Evolutionary conservation across 768 basidiomycete genomes (phyloP), one percentile per base, ranked within the genome.

Genomic region (Inosperma sp.): DNA sequence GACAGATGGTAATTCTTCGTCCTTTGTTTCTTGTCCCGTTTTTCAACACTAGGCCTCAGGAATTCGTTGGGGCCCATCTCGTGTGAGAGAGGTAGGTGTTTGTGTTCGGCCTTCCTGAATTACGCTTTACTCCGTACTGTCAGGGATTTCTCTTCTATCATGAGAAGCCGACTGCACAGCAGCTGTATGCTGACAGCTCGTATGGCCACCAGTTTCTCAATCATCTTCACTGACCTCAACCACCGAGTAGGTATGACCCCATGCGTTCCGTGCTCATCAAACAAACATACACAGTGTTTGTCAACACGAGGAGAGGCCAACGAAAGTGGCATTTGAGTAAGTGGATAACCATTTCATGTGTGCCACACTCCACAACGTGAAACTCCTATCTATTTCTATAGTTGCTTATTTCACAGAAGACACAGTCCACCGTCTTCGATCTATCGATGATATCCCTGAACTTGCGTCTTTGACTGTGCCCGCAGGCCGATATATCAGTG

Each of bases 321-420:
- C 76, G 83, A 52, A 90, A 90, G 63, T 89, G 87, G 87, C 87
- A 90, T 61, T 72, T 90, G 14, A 88, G 87, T 87, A 61, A 52
- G 82, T 65, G 23, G 40, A 33, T 46, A 43, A 27, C 19, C 14
- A 12, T 44, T n/a, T 16, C 21, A 17, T 31, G n/a, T 31, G n/a
- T 31, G n/a, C 30, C 30, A 8, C 30, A 40, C 27, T 27, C 23
- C 25, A 29, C 37, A 31, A 23, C 10, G 25, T 41, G 21, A 48
- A 47, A 14, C 47, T n/a, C 34, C 37, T 37, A 31, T 16, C 50
- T 17, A 48, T 45, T 19, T 22, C 25, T 44, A 8, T 57, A 88
- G 87, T 89, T 57, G 88, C 87, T 9, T 90, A 90, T 65, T 89
- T 85, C 60, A 88, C 83, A 1, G 79, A 84, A 51, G 87, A 86